phyloP scores from a whole-genome alignment of 1,139 yeast genomes.

The Lodderomyces jiufengensis region DNA sequence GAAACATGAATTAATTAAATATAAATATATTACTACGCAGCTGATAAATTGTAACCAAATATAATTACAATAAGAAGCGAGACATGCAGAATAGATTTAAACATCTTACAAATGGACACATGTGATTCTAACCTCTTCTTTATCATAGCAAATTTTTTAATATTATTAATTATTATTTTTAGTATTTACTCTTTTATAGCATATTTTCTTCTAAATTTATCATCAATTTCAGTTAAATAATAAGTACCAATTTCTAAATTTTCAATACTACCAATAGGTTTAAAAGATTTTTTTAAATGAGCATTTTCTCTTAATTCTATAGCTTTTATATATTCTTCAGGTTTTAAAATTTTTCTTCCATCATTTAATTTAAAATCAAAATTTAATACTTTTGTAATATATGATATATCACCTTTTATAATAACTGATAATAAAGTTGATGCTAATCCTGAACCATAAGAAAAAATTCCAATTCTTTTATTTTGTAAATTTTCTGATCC shows the following conservation, averaged over 20 bases:
- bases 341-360: conserved; percentile 65
- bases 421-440: conserved; percentile 79
- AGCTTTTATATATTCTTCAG: conserved; percentile 78
- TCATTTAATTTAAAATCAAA: conserved; percentile 63
- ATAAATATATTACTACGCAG: no score
- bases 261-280: conserved; percentile 78
- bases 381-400: conserved; percentile 63
- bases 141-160: no score
- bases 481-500: conserved; percentile 71
- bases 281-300: conserved; percentile 73
- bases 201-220: conserved; percentile 82
- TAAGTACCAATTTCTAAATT: conserved; percentile 71
- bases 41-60: no score
- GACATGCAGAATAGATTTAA: no score
- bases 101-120: no score
- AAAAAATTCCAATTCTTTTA: conserved; percentile 88
- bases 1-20: background rate
- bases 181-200: conserved; percentile 49
- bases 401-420: conserved; percentile 76
- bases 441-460: conserved; percentile 98
- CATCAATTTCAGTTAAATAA: conserved; percentile 82
- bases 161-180: no score
- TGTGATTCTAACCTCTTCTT: no score
- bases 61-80: no score
- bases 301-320: conserved; percentile 85